These are phyloP conservation scores for Telopea speciosissima DNA, from an alignment of 177 flowering plant species.

Conservation along the genomic window DNA sequence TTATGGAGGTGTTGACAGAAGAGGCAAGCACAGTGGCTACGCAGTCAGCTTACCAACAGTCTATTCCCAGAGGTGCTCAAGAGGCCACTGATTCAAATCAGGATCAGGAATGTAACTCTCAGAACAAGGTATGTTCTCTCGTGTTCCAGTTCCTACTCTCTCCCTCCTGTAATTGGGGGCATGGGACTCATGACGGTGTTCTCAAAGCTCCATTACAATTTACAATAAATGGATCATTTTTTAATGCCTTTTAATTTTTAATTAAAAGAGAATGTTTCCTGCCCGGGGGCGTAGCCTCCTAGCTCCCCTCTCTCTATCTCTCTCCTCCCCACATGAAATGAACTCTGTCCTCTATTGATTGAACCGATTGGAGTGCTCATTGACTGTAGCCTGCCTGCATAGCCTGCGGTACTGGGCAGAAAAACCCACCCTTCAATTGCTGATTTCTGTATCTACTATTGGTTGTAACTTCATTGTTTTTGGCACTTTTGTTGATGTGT, in stretches of 20 bases:
- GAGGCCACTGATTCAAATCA: slow-evolving; percentile 64
- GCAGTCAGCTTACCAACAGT: slow-evolving; percentile 22
- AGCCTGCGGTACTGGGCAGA: no score
- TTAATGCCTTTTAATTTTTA: no score
- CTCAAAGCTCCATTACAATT: background rate
- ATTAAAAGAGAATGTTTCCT: no score
- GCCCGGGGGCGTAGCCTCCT: background rate
- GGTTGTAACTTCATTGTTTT: no score
- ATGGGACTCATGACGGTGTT: background rate
- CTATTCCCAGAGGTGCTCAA: slow-evolving; percentile 32
- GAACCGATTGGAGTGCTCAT: no score
- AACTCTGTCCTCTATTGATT: no score
- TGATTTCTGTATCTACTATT: no score
- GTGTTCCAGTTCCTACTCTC: background rate
- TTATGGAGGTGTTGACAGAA: slow-evolving; percentile 33
- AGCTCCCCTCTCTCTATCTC: no score
- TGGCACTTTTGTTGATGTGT: no score
- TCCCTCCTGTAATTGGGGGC: background rate
- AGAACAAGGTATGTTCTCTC: slow-evolving; percentile 44
- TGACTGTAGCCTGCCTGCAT: no score
- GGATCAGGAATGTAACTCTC: slow-evolving; percentile 38
- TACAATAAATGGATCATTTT: background rate
- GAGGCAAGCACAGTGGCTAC: slow-evolving; percentile 40
- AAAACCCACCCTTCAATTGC: no score
- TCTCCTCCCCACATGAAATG: no score